Evolutionary conservation across 768 basidiomycete species (phyloP).

Genomic region (Xerocomus spinulosus): DNA sequence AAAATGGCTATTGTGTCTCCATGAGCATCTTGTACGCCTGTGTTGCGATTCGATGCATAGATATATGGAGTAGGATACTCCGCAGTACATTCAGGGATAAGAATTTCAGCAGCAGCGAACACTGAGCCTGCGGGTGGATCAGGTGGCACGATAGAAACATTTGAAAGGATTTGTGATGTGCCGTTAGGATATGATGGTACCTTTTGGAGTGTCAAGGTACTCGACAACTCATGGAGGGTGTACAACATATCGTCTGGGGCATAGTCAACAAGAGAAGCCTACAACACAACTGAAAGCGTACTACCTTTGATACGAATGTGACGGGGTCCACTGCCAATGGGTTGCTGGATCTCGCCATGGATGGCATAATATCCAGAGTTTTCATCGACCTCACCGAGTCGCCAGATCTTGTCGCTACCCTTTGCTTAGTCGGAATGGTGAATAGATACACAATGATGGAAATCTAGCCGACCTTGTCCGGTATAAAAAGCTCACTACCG

Average conservation of each 20-base stretch:
- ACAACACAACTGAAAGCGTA: background rate
- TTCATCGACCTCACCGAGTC: slow-evolving; percentile 42
- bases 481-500: slow-evolving; percentile 53
- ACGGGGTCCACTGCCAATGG: slow-evolving; percentile 62
- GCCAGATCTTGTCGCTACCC: slow-evolving; percentile 70
- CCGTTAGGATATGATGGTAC: slow-evolving; percentile 45
- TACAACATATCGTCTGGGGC: slow-evolving; percentile 45
- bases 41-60: slow-evolving; percentile 68
- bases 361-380: slow-evolving; percentile 45
- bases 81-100: slow-evolving; percentile 46
- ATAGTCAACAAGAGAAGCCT: background rate
- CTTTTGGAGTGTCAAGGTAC: slow-evolving; percentile 53
- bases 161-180: slow-evolving; percentile 47
- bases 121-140: slow-evolving; percentile 35
- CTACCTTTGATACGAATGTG: slow-evolving; percentile 39
- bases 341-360: slow-evolving; percentile 57
- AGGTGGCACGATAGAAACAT: slow-evolving; percentile 44
- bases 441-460: background rate
- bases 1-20: slow-evolving; percentile 67
- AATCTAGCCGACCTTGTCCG: slow-evolving; percentile 50
- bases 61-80: slow-evolving; percentile 51
- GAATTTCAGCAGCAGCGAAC: slow-evolving; percentile 58
- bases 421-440: slow-evolving; percentile 18
- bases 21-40: slow-evolving; percentile 43
- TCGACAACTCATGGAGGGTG: slow-evolving; percentile 52